Evolutionary conservation across 129 eudicot genomes (phyloP).

Genomic region (Ambrosia trifida): DNA sequence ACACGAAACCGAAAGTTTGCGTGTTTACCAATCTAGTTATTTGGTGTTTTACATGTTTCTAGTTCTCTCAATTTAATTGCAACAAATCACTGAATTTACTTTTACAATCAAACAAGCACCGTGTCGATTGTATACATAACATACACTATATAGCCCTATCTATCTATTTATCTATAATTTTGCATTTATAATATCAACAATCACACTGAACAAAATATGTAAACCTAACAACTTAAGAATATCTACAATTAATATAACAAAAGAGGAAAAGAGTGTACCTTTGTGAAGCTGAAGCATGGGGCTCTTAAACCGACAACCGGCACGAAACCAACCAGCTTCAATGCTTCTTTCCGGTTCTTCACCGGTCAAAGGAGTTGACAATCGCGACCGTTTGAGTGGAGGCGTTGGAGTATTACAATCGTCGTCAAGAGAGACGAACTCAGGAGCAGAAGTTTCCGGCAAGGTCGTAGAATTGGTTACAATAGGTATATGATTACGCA

Average conservation of each 20-base stretch:
- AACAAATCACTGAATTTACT: too few relatives aligned
- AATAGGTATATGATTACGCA: slow-evolving; percentile 65
- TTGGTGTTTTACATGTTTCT: too few relatives aligned
- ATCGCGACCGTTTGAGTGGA: slow-evolving; percentile 30
- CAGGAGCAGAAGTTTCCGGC: slow-evolving; percentile 56
- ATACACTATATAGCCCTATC: too few relatives aligned
- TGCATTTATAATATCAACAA: not conserved
- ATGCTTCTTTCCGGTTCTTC: slow-evolving; percentile 41
- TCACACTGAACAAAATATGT: not conserved
- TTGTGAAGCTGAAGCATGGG: slow-evolving; percentile 95
- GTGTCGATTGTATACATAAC: too few relatives aligned
- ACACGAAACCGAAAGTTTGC: too few relatives aligned
- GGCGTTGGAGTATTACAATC: slow-evolving; percentile 14
- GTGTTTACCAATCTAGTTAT: too few relatives aligned
- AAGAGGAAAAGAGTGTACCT: slow-evolving; percentile 42
- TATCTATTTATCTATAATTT: too few relatives aligned
- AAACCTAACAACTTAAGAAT: not conserved
- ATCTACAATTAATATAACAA: not conserved
- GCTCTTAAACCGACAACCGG: slow-evolving; percentile 70
- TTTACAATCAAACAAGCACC: too few relatives aligned
- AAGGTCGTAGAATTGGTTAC: slow-evolving; percentile 23
- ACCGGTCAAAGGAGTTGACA: slow-evolving; percentile 24
- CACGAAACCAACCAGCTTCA: slow-evolving; percentile 78
- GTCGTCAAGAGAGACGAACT: slow-evolving; percentile 63
- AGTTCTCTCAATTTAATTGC: too few relatives aligned